These are phyloP conservation scores for Clarireedia hainanense DNA, from an alignment of 2,329 filamentous ascomycete genomes.

Conservation along the genomic window DNA sequence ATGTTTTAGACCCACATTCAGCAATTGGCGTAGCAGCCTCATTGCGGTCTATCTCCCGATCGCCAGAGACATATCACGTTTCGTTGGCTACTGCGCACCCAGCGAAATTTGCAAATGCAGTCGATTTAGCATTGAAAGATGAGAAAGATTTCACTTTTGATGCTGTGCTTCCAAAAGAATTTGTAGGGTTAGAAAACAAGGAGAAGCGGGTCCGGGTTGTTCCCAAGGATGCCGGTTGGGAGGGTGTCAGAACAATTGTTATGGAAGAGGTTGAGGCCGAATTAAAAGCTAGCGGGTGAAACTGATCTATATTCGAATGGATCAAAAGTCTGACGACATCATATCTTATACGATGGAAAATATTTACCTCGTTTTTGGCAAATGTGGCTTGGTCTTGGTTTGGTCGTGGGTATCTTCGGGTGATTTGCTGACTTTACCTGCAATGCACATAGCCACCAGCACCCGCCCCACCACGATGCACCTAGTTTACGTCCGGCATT, in stretches of 20 bases:
- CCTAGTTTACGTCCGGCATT: neutral
- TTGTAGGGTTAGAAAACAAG: slow-evolving; percentile 68
- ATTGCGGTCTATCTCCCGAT: slow-evolving; percentile 55
- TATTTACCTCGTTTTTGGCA: neutral
- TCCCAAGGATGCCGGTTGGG: slow-evolving; percentile 57
- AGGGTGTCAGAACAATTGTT: slow-evolving; percentile 68
- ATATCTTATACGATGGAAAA: neutral
- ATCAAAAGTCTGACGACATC: no score
- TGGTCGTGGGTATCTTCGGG: neutral
- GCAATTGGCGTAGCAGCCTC: slow-evolving; percentile 80
- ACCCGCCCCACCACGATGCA: neutral
- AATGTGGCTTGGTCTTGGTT: neutral
- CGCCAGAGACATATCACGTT: slow-evolving; percentile 53
- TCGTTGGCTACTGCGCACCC: slow-evolving; percentile 90
- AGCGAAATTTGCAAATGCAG: slow-evolving; percentile 84
- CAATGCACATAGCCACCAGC: neutral
- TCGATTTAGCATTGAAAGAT: slow-evolving; percentile 67
- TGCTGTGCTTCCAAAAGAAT: slow-evolving; percentile 73
- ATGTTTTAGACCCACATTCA: slow-evolving; percentile 88
- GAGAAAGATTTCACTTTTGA: slow-evolving; percentile 69
- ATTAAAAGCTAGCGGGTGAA: slow-evolving; percentile 32
- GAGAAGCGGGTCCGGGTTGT: slow-evolving; percentile 67
- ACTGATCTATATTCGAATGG: neutral
- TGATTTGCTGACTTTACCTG: neutral
- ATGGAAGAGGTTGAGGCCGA: slow-evolving; percentile 64